Evolutionary conservation across 1,284 basidiomycete species (phyloP).

Genomic region (Sparassis latifolia): DNA sequence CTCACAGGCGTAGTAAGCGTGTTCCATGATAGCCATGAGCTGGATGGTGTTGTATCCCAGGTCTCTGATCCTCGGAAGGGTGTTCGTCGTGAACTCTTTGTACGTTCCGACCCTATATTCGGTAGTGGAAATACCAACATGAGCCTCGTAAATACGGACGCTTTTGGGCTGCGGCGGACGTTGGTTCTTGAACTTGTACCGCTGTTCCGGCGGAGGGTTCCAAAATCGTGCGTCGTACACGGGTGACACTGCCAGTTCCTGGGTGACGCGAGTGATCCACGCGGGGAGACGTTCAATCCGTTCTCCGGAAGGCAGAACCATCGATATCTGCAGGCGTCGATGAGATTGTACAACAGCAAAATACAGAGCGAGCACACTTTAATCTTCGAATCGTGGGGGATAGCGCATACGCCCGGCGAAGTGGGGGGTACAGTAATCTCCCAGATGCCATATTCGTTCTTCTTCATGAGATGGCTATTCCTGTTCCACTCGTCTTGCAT

Average conservation of each 20-base stretch:
- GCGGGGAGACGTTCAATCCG: constrained; percentile 89
- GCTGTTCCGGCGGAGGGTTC: constrained; percentile 77
- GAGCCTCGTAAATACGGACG: constrained; percentile 92
- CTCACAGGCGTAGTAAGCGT: constrained; percentile 96
- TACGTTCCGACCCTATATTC: constrained; percentile 89
- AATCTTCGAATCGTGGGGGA: constrained; percentile 91
- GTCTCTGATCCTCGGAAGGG: constrained; percentile 83
- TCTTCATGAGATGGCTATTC: constrained; percentile 78
- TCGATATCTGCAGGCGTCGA: constrained; percentile 58
- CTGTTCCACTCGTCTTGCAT: constrained; percentile 82
- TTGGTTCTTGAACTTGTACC: constrained; percentile 80
- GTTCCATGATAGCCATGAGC: constrained; percentile 97
- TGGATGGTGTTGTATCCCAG: constrained; percentile 97
- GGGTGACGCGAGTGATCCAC: constrained; percentile 94
- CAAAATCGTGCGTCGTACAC: constrained; percentile 97
- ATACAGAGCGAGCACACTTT: constrained; percentile 47
- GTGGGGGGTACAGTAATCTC: constrained; percentile 76
- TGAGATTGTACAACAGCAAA: background rate
- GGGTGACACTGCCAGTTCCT: constrained; percentile 86
- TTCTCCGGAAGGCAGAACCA: constrained; percentile 71
- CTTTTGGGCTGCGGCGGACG: constrained; percentile 65
- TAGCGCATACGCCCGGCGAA: constrained; percentile 67
- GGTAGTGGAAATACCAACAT: constrained; percentile 93
- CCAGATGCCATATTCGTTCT: constrained; percentile 90
- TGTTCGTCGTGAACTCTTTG: constrained; percentile 87